A percentile compares a stretch with the other conserved stretches of the same genome.
Conservation (phyloP, 768 basidiomycete species). For the Rhizopogon rudus region DNA sequence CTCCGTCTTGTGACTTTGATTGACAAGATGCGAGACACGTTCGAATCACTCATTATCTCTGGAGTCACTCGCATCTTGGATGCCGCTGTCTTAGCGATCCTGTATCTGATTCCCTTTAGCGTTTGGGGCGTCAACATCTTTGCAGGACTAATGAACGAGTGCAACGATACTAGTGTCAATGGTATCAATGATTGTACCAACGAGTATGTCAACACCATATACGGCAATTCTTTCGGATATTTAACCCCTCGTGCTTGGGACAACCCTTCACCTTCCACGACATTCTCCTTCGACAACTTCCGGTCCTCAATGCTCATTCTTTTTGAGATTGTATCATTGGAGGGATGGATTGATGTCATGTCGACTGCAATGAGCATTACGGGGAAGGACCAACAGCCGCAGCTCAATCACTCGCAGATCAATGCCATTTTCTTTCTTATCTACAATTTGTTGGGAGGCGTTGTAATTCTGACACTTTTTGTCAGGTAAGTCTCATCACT, state of each 20-base stretch:
- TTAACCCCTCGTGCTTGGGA: constrained; percentile 85
- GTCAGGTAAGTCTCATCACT: constrained; percentile 56
- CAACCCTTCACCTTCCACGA: constrained; percentile 76
- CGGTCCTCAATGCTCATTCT: constrained; percentile 80
- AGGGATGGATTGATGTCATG: constrained; percentile 98
- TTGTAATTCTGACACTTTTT: constrained; percentile 86
- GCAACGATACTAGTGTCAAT: constrained; percentile 60
- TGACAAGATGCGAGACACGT: constrained; percentile 80
- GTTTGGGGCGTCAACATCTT: constrained; percentile 96
- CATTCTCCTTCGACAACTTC: constrained; percentile 89
- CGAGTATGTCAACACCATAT: constrained; percentile 65
- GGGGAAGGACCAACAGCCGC: constrained; percentile 63
- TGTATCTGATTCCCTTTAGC: constrained; percentile 91
- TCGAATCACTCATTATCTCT: constrained; percentile 82
- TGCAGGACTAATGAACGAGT: constrained; percentile 73
- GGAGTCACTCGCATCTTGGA: constrained; percentile 83
- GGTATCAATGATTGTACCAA: constrained; percentile 65
- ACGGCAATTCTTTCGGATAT: constrained; percentile 60
- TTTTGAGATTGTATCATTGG: constrained; percentile 93
- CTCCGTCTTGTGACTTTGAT: constrained; percentile 88
- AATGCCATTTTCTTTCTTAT: constrained; percentile 91
- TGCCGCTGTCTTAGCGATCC: constrained; percentile 82
- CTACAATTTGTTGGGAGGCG: constrained; percentile 87
- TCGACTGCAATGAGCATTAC: constrained; percentile 71
- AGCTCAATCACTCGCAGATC: constrained; percentile 63